These are phyloP conservation scores for Boletus fagicola DNA, from an alignment of 768 basidiomycete genomes.

Conservation along the genomic window DNA sequence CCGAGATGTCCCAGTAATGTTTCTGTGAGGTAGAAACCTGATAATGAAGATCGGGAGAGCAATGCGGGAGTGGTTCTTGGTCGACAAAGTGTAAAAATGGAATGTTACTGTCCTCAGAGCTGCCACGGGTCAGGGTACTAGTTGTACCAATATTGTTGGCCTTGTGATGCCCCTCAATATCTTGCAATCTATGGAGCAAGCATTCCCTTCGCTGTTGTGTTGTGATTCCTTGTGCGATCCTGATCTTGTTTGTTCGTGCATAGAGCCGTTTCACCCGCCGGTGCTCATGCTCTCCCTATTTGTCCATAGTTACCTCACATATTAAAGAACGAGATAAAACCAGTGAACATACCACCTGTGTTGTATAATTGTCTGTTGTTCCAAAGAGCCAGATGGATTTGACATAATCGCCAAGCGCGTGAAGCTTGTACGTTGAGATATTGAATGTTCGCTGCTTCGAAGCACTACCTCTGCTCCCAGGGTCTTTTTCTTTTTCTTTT, in stretches of 20 bases:
- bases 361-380: constrained; percentile 34
- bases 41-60: constrained; percentile 8
- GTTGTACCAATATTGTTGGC: no score
- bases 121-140: no score
- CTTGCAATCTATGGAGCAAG: neutral
- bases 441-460: constrained; percentile 8
- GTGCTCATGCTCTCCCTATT: constrained; percentile 36
- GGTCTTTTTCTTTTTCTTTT: neutral
- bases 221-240: no score
- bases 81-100: constrained; percentile 2
- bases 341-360: constrained; percentile 29
- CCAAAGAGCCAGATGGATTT: constrained; percentile 12
- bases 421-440: constrained; percentile 17
- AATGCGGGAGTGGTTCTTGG: constrained; percentile 8
- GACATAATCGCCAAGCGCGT: constrained; percentile 19
- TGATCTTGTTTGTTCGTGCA: neutral
- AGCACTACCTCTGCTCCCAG: neutral
- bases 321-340: no score
- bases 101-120: neutral
- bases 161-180: neutral
- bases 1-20: constrained; percentile 5
- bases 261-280: constrained; percentile 38
- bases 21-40: constrained; percentile 17
- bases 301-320: no score
- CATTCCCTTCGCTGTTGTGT: no score